A percentile compares a stretch with the other conserved stretches of the same genome.
Conservation (phyloP, 352 stramenopile genomes). For the Pythium graminicola region DNA sequence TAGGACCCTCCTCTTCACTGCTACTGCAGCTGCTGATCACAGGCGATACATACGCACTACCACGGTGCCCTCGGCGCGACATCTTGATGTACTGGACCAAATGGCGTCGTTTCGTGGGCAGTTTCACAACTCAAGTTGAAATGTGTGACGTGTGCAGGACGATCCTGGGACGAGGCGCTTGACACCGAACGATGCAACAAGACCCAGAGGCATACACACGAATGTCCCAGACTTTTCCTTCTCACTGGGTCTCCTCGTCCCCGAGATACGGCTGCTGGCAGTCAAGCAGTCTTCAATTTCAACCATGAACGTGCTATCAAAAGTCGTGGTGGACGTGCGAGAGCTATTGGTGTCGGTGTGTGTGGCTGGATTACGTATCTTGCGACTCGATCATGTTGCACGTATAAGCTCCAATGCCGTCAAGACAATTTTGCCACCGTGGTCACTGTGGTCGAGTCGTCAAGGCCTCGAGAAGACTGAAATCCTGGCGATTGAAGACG, state of each 20-base stretch:
- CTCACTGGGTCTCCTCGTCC: not conserved
- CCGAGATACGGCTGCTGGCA: not conserved
- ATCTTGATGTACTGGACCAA: too few relatives aligned
- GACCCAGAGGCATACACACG: too few relatives aligned
- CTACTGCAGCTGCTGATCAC: conserved; percentile 11
- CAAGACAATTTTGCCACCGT: conserved; percentile 18
- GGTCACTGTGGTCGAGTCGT: conserved; percentile 1
- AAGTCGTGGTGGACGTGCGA: conserved; percentile 21
- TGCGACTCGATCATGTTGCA: conserved; percentile 19
- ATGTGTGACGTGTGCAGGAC: not conserved
- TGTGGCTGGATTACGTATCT: conserved; percentile 17
- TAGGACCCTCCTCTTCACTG: not conserved
- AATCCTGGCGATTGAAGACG: conserved; percentile 2
- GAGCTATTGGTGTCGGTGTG: conserved; percentile 19
- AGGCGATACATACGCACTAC: conserved; percentile 15
- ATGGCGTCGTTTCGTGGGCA: conserved; percentile 3
- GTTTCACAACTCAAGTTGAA: too few relatives aligned
- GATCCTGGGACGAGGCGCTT: not conserved
- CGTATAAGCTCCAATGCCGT: not conserved
- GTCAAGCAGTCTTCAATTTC: not conserved
- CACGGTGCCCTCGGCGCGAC: conserved; percentile 2
- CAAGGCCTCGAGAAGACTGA: not conserved
- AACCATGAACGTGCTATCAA: conserved; percentile 25
- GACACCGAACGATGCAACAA: too few relatives aligned
- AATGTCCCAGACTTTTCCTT: not conserved